phyloP scores from a whole-genome alignment of 2,329 filamentous ascomycete species.

The Calonectria naviculata region DNA sequence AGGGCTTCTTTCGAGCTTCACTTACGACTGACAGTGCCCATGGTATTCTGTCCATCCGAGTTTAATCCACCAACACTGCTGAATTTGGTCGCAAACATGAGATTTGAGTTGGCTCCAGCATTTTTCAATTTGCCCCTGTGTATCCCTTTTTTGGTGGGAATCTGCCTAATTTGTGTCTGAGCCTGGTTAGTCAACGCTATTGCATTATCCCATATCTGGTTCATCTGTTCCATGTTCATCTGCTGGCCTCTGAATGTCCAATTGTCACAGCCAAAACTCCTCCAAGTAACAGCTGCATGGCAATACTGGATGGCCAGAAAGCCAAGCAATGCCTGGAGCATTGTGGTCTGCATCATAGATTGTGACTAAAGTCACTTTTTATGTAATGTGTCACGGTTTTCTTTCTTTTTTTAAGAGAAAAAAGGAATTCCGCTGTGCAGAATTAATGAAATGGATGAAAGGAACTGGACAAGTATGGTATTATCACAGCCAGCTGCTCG shows the following conservation, averaged over 20 bases:
- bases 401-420: too few species aligned
- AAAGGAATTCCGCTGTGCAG: not conserved
- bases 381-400: too few species aligned
- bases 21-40: not conserved
- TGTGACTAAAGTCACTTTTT: too few species aligned
- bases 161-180: slow-evolving; percentile 11
- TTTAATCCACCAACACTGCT: not conserved
- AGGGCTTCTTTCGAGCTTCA: too few species aligned
- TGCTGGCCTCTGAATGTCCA: slow-evolving; percentile 11
- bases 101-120: slow-evolving; percentile 6
- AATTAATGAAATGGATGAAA: too few species aligned
- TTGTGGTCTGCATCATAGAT: slow-evolving; percentile 13
- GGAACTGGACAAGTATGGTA: too few species aligned
- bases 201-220: slow-evolving; percentile 11
- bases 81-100: too few species aligned
- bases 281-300: slow-evolving; percentile 4
- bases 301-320: slow-evolving; percentile 2
- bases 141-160: not conserved
- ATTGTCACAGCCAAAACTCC: not conserved
- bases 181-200: slow-evolving; percentile 2
- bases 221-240: too few species aligned
- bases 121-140: not conserved
- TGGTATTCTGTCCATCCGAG: not conserved
- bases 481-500: too few species aligned
- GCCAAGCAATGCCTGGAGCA: not conserved